Conservation (phyloP, 2,329 filamentous ascomycete genomes). For the Zymoseptoria brevis region DNA sequence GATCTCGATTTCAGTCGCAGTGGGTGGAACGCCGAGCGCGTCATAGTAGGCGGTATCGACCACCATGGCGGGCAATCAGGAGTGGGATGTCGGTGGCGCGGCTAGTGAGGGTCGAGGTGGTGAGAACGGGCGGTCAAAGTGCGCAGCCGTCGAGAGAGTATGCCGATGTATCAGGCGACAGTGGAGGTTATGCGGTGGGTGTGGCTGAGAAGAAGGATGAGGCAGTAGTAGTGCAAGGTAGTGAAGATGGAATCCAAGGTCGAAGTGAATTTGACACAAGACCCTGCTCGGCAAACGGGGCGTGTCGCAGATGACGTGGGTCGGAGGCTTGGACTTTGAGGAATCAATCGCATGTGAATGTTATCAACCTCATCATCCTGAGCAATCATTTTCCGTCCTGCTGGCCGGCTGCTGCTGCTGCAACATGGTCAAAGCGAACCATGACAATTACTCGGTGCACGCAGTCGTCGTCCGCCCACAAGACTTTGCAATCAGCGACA, state of each 20-base stretch:
- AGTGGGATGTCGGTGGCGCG: neutral
- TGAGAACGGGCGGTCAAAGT: neutral
- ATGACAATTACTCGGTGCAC: no score
- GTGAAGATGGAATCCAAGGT: neutral
- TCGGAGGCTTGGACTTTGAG: neutral
- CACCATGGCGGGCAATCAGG: slow-evolving; percentile 55
- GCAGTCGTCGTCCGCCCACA: no score
- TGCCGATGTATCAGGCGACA: neutral
- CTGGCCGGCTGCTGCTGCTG: no score
- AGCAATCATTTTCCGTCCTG: neutral
- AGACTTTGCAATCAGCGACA: no score
- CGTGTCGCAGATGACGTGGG: neutral
- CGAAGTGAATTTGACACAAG: neutral
- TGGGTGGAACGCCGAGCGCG: slow-evolving; percentile 67
- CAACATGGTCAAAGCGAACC: no score
- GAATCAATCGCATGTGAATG: neutral
- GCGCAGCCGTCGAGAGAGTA: neutral
- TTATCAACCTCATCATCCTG: neutral
- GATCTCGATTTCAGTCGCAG: slow-evolving; percentile 85
- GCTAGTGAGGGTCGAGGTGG: neutral
- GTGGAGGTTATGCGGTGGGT: neutral
- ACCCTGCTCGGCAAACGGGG: neutral
- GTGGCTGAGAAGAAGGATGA: neutral
- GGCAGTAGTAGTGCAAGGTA: neutral
- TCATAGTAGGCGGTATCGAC: slow-evolving; percentile 96